Evolutionary conservation across 202 grass and related monocot genomes (phyloP), one percentile per base, ranked within the genome.

Genomic region (Schoenoplectus tabernaemontani): DNA sequence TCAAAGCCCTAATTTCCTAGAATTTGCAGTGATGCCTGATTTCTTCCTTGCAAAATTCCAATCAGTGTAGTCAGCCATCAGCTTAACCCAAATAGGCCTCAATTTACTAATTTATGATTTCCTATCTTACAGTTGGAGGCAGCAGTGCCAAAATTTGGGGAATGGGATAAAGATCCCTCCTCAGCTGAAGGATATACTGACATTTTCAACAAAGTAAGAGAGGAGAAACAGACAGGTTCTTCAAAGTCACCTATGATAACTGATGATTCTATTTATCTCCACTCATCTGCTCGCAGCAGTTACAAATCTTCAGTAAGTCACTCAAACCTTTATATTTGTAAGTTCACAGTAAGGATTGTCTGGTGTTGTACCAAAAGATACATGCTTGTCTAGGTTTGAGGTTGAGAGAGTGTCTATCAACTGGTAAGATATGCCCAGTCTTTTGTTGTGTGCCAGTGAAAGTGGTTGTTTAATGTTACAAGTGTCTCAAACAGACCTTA

Each of bases 151-250:
- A 95, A 89, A 86, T 98, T 98, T 81, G 96, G 96, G 34, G 91
- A 90, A 59, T 98, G 96, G 96, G 92, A 98, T 79, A 86, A 91
- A 24, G 83, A 92, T 84, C 96, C 91, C 72, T 89, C 88, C 23
- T 89, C 92, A 76, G 96, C 91, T 47, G 96, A 95, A 48, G 90
- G 90, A 19, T 98, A 87, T 82, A 95, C 96, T 15, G 58, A 77
- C 83, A 95, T 98, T 71, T 98, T 98, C 81, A 86, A 92, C 82
- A 87, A 88, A 82, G 96, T 92, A 72, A 87, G 88, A 69, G 91
- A 92, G 81, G 89, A 91, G 85, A 98, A 95, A 86, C 83, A 94
- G 59, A 91, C 42, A 7, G 88, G 84, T 41, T 41, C 23, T 17
- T 80, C 82, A 39, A 86, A 86, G 78, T 41, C 77, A 59, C 76